Percentiles rank a stretch among this genome's conserved stretches.
phyloP scores from a whole-genome alignment of 148 eudicot species.

The Rhododendron henanense region DNA sequence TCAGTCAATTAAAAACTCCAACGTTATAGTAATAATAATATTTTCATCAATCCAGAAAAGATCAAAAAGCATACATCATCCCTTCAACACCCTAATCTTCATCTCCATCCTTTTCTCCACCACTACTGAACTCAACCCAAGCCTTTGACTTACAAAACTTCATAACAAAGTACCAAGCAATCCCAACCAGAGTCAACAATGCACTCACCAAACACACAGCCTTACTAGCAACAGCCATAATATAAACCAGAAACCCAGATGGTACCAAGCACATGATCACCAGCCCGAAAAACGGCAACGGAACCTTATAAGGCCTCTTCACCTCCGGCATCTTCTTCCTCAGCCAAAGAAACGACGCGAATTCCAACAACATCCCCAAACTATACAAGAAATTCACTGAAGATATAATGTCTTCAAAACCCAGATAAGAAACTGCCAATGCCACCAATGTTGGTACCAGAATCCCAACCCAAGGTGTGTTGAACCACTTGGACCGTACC shows the following conservation, averaged over 20 bases:
- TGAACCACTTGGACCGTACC: slow-evolving; percentile 17
- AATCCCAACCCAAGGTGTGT: slow-evolving; percentile 25
- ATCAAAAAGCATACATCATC: background rate
- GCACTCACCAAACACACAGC: slow-evolving; percentile 34
- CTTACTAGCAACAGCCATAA: slow-evolving; percentile 36
- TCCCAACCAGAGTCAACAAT: slow-evolving; percentile 31
- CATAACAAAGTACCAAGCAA: slow-evolving; percentile 43
- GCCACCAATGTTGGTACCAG: slow-evolving; percentile 5
- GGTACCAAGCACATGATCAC: slow-evolving; percentile 50
- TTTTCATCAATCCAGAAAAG: background rate
- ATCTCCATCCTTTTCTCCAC: slow-evolving; percentile 4
- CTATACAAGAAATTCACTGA: slow-evolving; percentile 21
- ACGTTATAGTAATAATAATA: background rate
- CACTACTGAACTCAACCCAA: slow-evolving; percentile 26
- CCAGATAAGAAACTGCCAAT: slow-evolving; percentile 9
- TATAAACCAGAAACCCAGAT: slow-evolving; percentile 39
- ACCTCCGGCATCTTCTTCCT: slow-evolving; percentile 16
- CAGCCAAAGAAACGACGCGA: slow-evolving; percentile 14
- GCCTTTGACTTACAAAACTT: slow-evolving; percentile 27
- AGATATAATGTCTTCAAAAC: slow-evolving; percentile 12
- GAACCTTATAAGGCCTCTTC: slow-evolving; percentile 43
- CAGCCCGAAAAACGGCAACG: slow-evolving; percentile 32
- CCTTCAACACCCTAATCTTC: background rate
- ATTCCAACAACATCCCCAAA: slow-evolving; percentile 28
- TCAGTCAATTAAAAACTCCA: background rate